phyloP scores from a whole-genome alignment of 108 stramenopile genomes.

The Skeletonema potamos region DNA sequence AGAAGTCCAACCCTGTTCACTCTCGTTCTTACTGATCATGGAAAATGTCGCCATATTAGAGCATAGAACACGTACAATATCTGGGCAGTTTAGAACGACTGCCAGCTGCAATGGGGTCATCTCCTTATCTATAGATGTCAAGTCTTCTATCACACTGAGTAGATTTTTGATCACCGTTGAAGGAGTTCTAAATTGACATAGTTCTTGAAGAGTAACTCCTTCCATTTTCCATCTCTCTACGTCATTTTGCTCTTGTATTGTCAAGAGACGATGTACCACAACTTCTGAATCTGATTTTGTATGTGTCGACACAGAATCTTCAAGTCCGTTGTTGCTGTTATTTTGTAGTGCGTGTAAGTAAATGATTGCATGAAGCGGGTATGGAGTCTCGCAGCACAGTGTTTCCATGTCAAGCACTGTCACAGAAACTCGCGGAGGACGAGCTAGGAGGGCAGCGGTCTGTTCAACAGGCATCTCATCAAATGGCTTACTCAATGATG shows the following conservation, averaged over 20 bases:
- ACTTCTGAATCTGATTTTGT: slow-evolving; percentile 3
- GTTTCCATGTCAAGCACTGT: slow-evolving; percentile 14
- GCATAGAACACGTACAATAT: slow-evolving; percentile 6
- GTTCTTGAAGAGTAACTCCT: not conserved
- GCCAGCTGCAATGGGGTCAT: slow-evolving; percentile 36
- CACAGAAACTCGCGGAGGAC: not conserved
- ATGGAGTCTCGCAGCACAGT: slow-evolving; percentile 18
- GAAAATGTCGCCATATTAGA: not conserved
- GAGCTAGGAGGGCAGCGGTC: not conserved
- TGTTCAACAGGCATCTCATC: slow-evolving; percentile 15
- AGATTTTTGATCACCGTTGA: not conserved
- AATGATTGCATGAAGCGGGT: slow-evolving; percentile 33
- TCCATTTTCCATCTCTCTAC: slow-evolving; percentile 6
- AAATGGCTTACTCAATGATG: slow-evolving; percentile 31
- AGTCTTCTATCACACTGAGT: not conserved
- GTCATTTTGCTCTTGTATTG: slow-evolving; percentile 7
- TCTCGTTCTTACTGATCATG: not conserved
- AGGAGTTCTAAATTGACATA: not conserved
- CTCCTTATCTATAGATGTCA: slow-evolving; percentile 18
- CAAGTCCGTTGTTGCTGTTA: not conserved
- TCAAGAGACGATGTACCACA: slow-evolving; percentile 15
- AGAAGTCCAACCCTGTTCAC: slow-evolving; percentile 40
- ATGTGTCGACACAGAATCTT: not conserved
- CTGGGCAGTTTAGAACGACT: slow-evolving; percentile 17
- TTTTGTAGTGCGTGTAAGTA: slow-evolving; percentile 4